Conservation (phyloP, 768 basidiomycete species). For the Mycena pura region DNA sequence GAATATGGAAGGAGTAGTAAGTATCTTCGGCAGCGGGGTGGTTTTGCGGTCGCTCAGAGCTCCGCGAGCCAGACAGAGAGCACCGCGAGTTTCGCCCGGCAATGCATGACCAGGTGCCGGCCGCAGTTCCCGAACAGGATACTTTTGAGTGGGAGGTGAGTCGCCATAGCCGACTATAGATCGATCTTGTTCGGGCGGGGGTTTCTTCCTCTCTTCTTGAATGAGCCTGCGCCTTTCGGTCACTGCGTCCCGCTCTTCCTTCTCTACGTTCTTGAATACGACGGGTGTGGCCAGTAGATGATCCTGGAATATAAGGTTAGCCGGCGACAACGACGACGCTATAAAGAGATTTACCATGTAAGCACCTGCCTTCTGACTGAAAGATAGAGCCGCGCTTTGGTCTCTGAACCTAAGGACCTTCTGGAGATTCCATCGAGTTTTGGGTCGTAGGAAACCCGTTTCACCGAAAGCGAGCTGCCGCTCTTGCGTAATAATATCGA, state of each 20-base stretch:
- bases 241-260: conserved; percentile 41
- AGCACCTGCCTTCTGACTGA: conserved; percentile 63
- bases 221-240: background rate
- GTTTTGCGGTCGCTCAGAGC: conserved; percentile 44
- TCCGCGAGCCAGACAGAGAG: conserved; percentile 62
- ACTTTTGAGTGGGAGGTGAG: conserved; percentile 39
- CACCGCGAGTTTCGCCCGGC: conserved; percentile 63
- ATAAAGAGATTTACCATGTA: conserved; percentile 63
- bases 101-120: conserved; percentile 58
- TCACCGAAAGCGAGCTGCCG: conserved; percentile 44
- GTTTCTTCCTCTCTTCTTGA: conserved; percentile 16
- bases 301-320: conserved; percentile 51
- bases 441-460: conserved; percentile 56
- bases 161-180: conserved; percentile 18
- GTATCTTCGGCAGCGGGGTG: conserved; percentile 29
- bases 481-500: conserved; percentile 57
- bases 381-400: conserved; percentile 48
- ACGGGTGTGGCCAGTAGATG: conserved; percentile 71
- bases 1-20: conserved; percentile 4
- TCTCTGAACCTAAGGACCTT: conserved; percentile 72
- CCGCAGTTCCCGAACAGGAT: background rate
- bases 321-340: background rate
- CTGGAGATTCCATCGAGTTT: conserved; percentile 78
- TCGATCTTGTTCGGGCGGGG: conserved; percentile 42
- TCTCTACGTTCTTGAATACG: conserved; percentile 52